Evolutionary conservation across 73 alveolate species (phyloP).

Genomic region (Paramecium biaurelia): DNA sequence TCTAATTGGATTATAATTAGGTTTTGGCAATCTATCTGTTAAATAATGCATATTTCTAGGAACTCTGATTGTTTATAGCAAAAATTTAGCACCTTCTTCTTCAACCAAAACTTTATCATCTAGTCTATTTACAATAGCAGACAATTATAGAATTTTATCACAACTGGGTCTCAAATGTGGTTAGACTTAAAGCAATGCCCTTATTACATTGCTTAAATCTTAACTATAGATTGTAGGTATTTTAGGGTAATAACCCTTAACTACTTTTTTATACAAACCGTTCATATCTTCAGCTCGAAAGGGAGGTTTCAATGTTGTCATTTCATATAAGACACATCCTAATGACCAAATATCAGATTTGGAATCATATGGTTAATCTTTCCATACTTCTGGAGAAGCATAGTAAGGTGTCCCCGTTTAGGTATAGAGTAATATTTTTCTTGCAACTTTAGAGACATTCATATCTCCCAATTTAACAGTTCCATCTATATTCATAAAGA

Average conservation of each 20-base stretch:
- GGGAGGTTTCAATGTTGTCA: constrained; percentile 94
- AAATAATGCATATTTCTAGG: constrained; percentile 86
- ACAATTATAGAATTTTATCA: constrained; percentile 51
- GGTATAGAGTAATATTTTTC: constrained; percentile 84
- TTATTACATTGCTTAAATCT: constrained; percentile 72
- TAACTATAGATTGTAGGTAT: constrained; percentile 77
- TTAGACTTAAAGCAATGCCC: constrained; percentile 68
- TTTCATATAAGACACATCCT: constrained; percentile 96
- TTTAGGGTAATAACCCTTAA: constrained; percentile 79
- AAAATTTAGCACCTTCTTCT: constrained; percentile 47
- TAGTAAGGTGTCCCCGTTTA: constrained; percentile 97
- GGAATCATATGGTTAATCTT: constrained; percentile 95
- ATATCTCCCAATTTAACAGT: constrained; percentile 93
- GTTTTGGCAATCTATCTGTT: constrained; percentile 91
- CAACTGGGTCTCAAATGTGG: constrained; percentile 63
- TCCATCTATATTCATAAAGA: constrained; percentile 81
- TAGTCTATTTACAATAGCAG: constrained; percentile 52
- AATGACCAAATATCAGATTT: constrained; percentile 97
- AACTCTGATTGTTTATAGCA: constrained; percentile 88
- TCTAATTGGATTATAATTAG: constrained; percentile 75
- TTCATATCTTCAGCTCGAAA: constrained; percentile 96
- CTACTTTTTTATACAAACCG: constrained; percentile 81
- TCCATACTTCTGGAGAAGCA: constrained; percentile 98
- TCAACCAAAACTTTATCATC: constrained; percentile 53
- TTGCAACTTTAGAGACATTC: constrained; percentile 91